These are phyloP conservation scores for Dactylonectria estremocensis DNA, from an alignment of 2,329 filamentous ascomycete species.

Conservation along the genomic window DNA sequence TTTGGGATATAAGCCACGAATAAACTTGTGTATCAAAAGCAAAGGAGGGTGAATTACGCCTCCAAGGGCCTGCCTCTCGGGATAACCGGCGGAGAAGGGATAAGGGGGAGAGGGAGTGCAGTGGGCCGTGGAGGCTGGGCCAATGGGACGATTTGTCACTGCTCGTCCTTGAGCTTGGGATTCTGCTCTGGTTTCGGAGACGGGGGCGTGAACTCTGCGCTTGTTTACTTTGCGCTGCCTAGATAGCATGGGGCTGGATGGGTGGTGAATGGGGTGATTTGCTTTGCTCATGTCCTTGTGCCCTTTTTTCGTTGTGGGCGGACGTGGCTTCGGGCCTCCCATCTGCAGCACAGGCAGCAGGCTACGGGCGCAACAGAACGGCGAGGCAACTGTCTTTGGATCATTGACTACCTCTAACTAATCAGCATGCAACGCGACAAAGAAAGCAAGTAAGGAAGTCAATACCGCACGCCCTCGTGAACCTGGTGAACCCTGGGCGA, in stretches of 20 bases:
- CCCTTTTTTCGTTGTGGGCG: neutral
- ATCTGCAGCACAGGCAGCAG: neutral
- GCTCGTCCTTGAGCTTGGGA: neutral
- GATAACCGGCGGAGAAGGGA: neutral
- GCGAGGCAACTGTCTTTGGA: conserved; percentile 5
- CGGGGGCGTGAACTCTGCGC: neutral
- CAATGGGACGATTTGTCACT: neutral
- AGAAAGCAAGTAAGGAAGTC: neutral
- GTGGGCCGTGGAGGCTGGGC: neutral
- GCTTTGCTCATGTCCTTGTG: neutral
- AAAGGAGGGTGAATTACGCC: neutral
- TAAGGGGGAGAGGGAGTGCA: neutral
- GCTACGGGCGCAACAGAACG: conserved; percentile 16
- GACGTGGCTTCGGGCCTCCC: neutral
- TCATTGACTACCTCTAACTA: neutral
- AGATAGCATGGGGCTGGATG: neutral
- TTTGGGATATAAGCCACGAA: neutral
- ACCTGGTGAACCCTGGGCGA: neutral
- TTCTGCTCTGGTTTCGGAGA: neutral
- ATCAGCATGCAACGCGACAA: neutral
- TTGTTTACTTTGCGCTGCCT: neutral
- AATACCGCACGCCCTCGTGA: neutral
- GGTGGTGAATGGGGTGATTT: neutral
- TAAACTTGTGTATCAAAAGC: neutral
- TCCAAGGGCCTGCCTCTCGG: neutral